phyloP scores from a whole-genome alignment of 2,329 filamentous ascomycete species.

The Trichoderma atroviride region DNA sequence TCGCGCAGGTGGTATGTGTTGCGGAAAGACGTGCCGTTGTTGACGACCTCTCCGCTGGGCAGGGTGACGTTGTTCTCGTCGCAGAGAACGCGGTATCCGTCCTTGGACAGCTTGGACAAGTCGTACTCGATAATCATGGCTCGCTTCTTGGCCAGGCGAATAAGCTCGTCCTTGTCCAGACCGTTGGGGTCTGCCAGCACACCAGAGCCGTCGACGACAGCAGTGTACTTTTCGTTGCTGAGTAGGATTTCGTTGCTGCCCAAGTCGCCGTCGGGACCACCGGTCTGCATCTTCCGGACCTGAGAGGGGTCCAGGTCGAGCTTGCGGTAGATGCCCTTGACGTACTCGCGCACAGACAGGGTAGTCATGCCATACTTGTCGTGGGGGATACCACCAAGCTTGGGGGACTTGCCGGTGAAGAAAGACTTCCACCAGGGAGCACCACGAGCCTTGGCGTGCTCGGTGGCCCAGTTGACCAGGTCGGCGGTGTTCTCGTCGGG shows the following conservation, averaged over 20 bases:
- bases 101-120: constrained; percentile 76
- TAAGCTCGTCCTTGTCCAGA: constrained; percentile 79
- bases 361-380: constrained; percentile 98
- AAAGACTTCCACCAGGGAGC: constrained; percentile 99
- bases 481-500: constrained; percentile 99
- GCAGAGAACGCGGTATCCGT: constrained; percentile 89
- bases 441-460: constrained; percentile 82
- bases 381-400: constrained; percentile 93
- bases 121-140: constrained; percentile 92
- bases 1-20: constrained; percentile 94
- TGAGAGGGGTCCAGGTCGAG: constrained; percentile 81
- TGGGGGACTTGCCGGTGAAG: constrained; percentile 98
- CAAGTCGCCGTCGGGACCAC: constrained; percentile 93
- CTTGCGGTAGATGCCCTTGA: constrained; percentile 96
- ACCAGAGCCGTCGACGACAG: constrained; percentile 94
- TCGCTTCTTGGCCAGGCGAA: constrained; percentile 81
- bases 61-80: constrained; percentile 90
- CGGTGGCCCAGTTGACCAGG: constrained; percentile 97
- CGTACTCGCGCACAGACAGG: constrained; percentile 91
- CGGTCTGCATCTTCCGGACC: constrained; percentile 94
- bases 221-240: constrained; percentile 91
- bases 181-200: constrained; percentile 93
- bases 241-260: constrained; percentile 98
- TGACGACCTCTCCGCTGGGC: constrained; percentile 80
- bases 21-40: constrained; percentile 93